Conservation (phyloP, 2,329 filamentous ascomycete species). For the Exserohilum turcica region DNA sequence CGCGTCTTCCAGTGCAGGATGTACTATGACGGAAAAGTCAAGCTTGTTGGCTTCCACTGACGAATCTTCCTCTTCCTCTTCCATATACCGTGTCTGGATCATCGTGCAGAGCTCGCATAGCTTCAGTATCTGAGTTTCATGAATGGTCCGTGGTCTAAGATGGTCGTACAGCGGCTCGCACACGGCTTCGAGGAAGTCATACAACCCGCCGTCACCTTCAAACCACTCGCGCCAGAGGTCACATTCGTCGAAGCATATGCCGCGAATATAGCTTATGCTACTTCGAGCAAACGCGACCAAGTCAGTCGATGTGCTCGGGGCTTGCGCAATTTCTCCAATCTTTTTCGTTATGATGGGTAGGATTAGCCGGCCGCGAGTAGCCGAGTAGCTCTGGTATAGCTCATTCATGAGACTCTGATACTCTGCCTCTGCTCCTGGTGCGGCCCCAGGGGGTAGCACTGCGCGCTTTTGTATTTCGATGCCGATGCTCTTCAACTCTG, state of each 20-base stretch:
- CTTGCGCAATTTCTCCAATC: constrained; percentile 60
- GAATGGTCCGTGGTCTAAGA: constrained; percentile 67
- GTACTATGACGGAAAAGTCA: constrained; percentile 66
- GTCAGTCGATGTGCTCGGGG: constrained; percentile 65
- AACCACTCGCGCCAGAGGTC: constrained; percentile 72
- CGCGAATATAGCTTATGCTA: constrained; percentile 68
- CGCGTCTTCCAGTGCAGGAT: constrained; percentile 69
- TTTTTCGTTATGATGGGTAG: constrained; percentile 68
- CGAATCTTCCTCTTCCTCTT: constrained; percentile 55
- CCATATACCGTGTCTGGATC: constrained; percentile 69
- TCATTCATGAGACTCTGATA: constrained; percentile 70
- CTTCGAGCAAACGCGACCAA: constrained; percentile 68
- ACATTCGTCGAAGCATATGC: constrained; percentile 69
- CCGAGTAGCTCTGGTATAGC: constrained; percentile 66
- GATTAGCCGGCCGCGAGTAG: constrained; percentile 63
- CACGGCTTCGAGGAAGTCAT: constrained; percentile 69
- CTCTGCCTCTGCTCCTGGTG: constrained; percentile 64
- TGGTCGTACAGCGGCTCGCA: constrained; percentile 72
- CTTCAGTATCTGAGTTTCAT: constrained; percentile 68
- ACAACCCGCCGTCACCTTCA: constrained; percentile 64
- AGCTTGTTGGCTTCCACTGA: constrained; percentile 59
- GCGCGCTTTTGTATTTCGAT: constrained; percentile 71
- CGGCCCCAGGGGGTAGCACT: constrained; percentile 63
- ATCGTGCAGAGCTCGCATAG: constrained; percentile 70
- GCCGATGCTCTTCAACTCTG: constrained; percentile 68